phyloP scores from a whole-genome alignment of 805 yeast species.

The Jamesozyma hellenica region DNA sequence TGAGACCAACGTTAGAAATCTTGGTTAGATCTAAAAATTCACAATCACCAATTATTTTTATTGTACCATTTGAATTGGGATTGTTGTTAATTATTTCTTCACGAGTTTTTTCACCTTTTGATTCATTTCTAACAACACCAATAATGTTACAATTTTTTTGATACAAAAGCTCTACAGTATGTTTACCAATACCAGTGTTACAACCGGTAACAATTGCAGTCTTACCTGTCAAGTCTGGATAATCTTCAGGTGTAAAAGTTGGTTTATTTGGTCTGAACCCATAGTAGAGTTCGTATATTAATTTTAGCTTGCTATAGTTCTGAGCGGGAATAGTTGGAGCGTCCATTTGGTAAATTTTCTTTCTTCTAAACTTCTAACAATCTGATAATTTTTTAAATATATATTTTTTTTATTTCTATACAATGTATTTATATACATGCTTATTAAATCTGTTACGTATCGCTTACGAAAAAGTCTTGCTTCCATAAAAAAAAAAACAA shows the following conservation, averaged over 20 bases:
- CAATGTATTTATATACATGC: too few relatives aligned
- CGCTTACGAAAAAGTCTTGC: too few relatives aligned
- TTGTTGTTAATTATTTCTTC: conserved; percentile 19
- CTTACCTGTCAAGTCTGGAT: conserved; percentile 32
- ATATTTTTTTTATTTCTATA: too few relatives aligned
- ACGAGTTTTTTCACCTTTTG: conserved; percentile 29
- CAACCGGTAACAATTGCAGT: conserved; percentile 35
- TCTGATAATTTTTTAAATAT: too few relatives aligned
- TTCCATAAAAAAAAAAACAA: too few relatives aligned
- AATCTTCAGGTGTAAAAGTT: conserved; percentile 23
- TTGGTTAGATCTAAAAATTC: conserved; percentile 34
- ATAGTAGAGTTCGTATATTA: conserved; percentile 16
- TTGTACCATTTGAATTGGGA: conserved; percentile 20
- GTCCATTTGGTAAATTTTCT: too few relatives aligned
- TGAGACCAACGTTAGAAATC: conserved; percentile 25
- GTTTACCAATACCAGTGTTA: conserved; percentile 31
- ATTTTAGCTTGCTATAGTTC: too few relatives aligned
- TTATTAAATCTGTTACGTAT: too few relatives aligned
- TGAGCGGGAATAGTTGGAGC: too few relatives aligned
- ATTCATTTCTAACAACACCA: conserved; percentile 28
- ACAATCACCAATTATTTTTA: conserved; percentile 19
- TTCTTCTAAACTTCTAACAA: too few relatives aligned
- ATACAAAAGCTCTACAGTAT: conserved; percentile 20
- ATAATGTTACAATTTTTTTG: conserved; percentile 29
- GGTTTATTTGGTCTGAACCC: conserved; percentile 25